Evolutionary conservation across 1,284 basidiomycete species (phyloP).

Genomic region (Paramarasmius palmivorus): DNA sequence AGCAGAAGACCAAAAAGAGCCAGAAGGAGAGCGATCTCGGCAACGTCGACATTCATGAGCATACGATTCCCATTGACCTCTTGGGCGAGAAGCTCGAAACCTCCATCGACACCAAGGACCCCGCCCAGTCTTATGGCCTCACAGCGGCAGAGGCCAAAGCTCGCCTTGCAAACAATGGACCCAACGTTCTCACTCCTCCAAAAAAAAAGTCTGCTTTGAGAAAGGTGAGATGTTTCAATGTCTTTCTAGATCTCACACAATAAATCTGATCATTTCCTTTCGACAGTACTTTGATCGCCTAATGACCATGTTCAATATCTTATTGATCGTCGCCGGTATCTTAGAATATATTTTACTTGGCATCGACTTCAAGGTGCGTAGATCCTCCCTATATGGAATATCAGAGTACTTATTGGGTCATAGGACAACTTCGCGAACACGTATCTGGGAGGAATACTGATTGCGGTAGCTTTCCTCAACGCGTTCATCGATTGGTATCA

Average conservation of each 20-base stretch:
- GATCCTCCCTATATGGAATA: neutral
- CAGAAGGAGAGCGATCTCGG: conserved; percentile 30
- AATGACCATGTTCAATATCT: conserved; percentile 67
- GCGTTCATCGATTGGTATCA: conserved; percentile 73
- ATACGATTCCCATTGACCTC: conserved; percentile 43
- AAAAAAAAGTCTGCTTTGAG: conserved; percentile 64
- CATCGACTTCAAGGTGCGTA: conserved; percentile 55
- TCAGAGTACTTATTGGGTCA: conserved; percentile 3
- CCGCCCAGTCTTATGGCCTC: conserved; percentile 52
- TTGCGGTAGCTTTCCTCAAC: conserved; percentile 69
- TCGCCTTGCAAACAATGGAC: conserved; percentile 55
- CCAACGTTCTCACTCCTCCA: conserved; percentile 65
- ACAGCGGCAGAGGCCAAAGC: conserved; percentile 52
- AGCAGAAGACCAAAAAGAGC: conserved; percentile 39
- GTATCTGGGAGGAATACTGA: conserved; percentile 69
- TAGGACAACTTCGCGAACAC: conserved; percentile 65
- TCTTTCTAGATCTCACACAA: conserved; percentile 10
- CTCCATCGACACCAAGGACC: conserved; percentile 53
- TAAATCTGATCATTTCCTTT: conserved; percentile 8
- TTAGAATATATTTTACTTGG: conserved; percentile 66
- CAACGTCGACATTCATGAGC: conserved; percentile 58
- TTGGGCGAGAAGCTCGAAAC: conserved; percentile 46
- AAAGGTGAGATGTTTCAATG: conserved; percentile 41
- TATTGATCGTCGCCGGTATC: conserved; percentile 62
- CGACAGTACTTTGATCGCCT: conserved; percentile 62